Percentiles rank a stretch among this genome's conserved stretches.
Evolutionary conservation across 139 green algal genomes (phyloP).

Genomic region (Coelastrella sp.): DNA sequence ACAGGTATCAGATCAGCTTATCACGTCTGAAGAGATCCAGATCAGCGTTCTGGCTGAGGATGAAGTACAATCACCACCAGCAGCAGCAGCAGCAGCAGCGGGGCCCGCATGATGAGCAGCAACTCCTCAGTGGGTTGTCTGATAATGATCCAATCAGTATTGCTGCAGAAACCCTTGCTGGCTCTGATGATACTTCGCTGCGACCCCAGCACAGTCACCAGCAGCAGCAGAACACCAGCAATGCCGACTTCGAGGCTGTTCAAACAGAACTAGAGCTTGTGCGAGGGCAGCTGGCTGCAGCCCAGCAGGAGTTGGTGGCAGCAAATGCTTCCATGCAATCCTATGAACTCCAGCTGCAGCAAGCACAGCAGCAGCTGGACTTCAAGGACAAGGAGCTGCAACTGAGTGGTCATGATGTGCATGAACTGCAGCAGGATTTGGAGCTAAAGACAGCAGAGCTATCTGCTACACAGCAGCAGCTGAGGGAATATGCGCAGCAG

Average conservation of each 20-base stretch:
- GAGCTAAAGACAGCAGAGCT: not conserved
- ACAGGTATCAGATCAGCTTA: no score
- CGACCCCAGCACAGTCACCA: no score
- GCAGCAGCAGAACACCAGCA: not conserved
- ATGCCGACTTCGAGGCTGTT: no score
- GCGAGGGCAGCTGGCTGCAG: not conserved
- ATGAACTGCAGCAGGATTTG: not conserved
- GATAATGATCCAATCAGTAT: no score
- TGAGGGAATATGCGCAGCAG: not conserved
- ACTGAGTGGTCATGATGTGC: no score
- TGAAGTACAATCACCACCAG: not conserved
- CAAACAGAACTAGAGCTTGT: not conserved
- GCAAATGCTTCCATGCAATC: not conserved
- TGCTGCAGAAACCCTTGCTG: not conserved
- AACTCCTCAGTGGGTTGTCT: no score
- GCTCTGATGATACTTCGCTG: not conserved
- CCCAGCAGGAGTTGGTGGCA: conserved; percentile 1
- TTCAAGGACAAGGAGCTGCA: not conserved
- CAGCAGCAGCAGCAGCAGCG: conserved; percentile 6
- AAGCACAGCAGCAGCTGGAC: not conserved
- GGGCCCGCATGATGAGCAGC: no score
- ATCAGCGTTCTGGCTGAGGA: no score
- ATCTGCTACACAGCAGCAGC: not conserved
- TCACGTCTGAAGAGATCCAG: no score
- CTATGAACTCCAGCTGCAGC: not conserved